These are phyloP conservation scores for Metschnikowia sp. DNA, from an alignment of 805 yeast genomes.

Conservation along the genomic window DNA sequence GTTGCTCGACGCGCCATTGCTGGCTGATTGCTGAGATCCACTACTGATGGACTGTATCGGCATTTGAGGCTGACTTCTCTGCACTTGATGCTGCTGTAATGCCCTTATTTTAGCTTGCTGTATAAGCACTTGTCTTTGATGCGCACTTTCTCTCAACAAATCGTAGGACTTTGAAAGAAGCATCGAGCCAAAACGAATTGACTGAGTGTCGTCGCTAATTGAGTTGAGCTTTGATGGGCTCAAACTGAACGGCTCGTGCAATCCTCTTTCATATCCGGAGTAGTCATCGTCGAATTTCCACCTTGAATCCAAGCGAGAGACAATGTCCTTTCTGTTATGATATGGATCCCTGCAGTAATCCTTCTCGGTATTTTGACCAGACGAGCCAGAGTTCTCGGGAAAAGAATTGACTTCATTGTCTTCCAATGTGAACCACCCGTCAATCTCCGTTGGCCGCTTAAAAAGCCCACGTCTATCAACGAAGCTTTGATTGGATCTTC, in stretches of 20 bases:
- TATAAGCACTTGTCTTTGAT: constrained; percentile 49
- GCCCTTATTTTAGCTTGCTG: constrained; percentile 51
- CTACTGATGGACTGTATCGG: not conserved
- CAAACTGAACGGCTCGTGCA: constrained; percentile 51
- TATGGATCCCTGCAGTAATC: constrained; percentile 37
- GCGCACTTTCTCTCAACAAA: constrained; percentile 67
- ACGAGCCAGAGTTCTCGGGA: constrained; percentile 6
- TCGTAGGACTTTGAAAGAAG: constrained; percentile 83
- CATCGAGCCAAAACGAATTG: constrained; percentile 90
- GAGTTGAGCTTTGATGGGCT: constrained; percentile 85
- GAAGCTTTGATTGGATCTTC: constrained; percentile 66
- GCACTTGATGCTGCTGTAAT: constrained; percentile 37
- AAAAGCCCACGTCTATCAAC: constrained; percentile 68
- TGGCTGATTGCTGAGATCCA: constrained; percentile 2
- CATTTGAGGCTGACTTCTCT: constrained; percentile 7
- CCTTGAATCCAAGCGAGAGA: constrained; percentile 52
- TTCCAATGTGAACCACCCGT: constrained; percentile 41
- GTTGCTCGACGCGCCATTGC: constrained; percentile 1
- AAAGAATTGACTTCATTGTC: constrained; percentile 25
- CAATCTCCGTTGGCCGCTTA: constrained; percentile 30
- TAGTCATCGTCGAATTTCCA: constrained; percentile 67
- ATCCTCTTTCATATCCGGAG: constrained; percentile 36
- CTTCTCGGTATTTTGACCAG: too few species aligned
- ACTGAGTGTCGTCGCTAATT: constrained; percentile 82
- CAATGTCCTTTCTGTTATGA: constrained; percentile 42